Evolutionary conservation across 2,329 filamentous ascomycete species (phyloP).

Genomic region (Zalaria obscura): DNA sequence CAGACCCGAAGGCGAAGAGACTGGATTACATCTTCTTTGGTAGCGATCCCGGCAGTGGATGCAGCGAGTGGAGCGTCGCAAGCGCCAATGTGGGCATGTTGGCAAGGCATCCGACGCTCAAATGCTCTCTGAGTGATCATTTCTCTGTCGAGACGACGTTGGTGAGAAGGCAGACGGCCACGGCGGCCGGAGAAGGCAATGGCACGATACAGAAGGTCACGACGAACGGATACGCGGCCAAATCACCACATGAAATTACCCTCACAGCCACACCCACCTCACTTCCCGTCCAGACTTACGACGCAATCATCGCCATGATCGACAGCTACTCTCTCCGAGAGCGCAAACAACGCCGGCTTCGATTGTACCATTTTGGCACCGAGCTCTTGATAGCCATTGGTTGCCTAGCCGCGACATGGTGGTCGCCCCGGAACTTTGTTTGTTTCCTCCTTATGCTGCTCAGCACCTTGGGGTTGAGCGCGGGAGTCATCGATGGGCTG

Average conservation of each 20-base stretch:
- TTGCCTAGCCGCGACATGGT: conserved; percentile 76
- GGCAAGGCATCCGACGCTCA: conserved; percentile 62
- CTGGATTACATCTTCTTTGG: conserved; percentile 90
- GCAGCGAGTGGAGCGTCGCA: conserved; percentile 52
- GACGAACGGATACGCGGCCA: not conserved
- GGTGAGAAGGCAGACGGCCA: conserved; percentile 4
- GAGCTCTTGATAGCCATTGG: conserved; percentile 55
- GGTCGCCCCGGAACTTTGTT: conserved; percentile 61
- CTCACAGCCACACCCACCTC: conserved; percentile 1
- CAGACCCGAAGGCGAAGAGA: conserved; percentile 66
- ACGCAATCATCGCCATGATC: conserved; percentile 60
- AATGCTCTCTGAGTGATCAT: conserved; percentile 85
- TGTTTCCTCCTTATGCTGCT: conserved; percentile 69
- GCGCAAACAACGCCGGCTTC: conserved; percentile 53
- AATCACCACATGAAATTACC: not conserved
- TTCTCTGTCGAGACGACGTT: conserved; percentile 82
- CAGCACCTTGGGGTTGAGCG: conserved; percentile 60
- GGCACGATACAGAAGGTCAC: not conserved
- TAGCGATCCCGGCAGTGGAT: conserved; percentile 13
- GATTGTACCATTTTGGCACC: conserved; percentile 58
- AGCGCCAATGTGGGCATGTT: conserved; percentile 64
- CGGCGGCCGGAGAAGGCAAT: not conserved
- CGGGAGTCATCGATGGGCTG: conserved; percentile 69
- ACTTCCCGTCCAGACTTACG: conserved; percentile 31
- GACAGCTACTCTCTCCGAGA: conserved; percentile 57